Evolutionary conservation across 1,284 basidiomycete genomes (phyloP).

Genomic region (Moniliella sp.): DNA sequence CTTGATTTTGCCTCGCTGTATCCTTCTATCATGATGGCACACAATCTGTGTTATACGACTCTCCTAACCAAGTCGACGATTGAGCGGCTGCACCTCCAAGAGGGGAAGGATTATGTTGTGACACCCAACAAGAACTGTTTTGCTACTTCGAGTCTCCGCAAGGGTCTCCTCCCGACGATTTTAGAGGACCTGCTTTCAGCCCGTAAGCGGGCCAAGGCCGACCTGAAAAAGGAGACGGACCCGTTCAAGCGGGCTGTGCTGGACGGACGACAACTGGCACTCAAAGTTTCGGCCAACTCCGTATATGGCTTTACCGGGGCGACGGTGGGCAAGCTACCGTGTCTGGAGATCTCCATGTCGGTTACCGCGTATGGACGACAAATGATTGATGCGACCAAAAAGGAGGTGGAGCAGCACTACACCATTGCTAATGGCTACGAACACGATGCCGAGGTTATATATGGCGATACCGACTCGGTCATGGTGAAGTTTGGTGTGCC

Average conservation of each 20-base stretch:
- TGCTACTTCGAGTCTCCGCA: slow-evolving; percentile 19
- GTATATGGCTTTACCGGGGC: slow-evolving; percentile 34
- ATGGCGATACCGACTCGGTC: slow-evolving; percentile 33
- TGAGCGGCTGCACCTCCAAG: slow-evolving; percentile 20
- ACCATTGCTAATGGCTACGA: slow-evolving; percentile 31
- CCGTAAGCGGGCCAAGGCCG: slow-evolving; percentile 29
- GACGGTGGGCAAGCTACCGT: slow-evolving; percentile 30
- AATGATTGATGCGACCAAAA: slow-evolving; percentile 32
- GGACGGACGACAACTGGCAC: slow-evolving; percentile 29
- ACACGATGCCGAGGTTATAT: slow-evolving; percentile 30
- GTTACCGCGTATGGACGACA: slow-evolving; percentile 32
- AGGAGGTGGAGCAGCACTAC: slow-evolving; percentile 22
- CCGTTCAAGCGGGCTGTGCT: slow-evolving; percentile 30
- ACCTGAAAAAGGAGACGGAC: slow-evolving; percentile 32
- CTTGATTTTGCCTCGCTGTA: slow-evolving; percentile 33
- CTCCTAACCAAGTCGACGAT: slow-evolving; percentile 27
- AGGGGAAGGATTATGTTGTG: slow-evolving; percentile 25
- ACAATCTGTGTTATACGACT: slow-evolving; percentile 33
- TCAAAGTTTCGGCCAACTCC: slow-evolving; percentile 28
- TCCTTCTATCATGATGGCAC: slow-evolving; percentile 34
- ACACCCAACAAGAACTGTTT: slow-evolving; percentile 34
- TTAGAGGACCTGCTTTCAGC: slow-evolving; percentile 26
- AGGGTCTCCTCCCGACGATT: slow-evolving; percentile 28
- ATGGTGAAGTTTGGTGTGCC: slow-evolving; percentile 32
- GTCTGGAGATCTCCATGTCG: slow-evolving; percentile 32